Evolutionary conservation across 2,329 filamentous ascomycete genomes (phyloP), one percentile per base, ranked within the genome.

Genomic region (Ophidiomyces ophidiicola): DNA sequence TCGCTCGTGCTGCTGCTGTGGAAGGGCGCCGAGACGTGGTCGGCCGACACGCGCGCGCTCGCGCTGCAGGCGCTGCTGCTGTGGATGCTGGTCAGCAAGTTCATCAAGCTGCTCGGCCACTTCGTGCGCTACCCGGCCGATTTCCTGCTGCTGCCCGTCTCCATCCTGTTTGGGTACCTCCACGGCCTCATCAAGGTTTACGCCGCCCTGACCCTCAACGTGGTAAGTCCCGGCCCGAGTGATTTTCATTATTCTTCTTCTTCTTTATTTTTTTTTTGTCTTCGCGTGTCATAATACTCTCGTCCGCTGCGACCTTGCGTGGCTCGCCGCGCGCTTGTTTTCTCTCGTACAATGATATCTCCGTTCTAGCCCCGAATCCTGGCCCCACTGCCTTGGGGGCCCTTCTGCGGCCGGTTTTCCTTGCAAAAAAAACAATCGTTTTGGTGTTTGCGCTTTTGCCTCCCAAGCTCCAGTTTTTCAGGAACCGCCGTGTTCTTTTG

Each of bases 131-230:
- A 92, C 60, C 86, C 88, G 3, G 73, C 73, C 50, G 88, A 94
- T 57, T 64, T 93, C 46, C 56, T 82, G 29, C 82, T 82, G 54
- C 68, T 94, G 36, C 85, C 84, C 1, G 69, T 88, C n/a, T 93
- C 86, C 26, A 76, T 94, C 51, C 46, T 85, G 10, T 96, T 94
- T 62, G 88, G 88, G 36, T 94, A 90, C 63, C 82, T 92, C 52
- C 88, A 96, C 59, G 85, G 87, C 45, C 61, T 86, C 45, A 87
- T 96, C 69, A 94, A 94, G 69, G 69, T 93, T 46, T 88, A 88
- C 55, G 86, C 88, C 28, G 70, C 87, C 45, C 69, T 80, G 49
- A 94, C 87, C 43, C 74, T 87, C 50, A 79, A 81, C 55, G 80
- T 82, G 75, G 85, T 92, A 73, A 63, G 79, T 68, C 23, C 38